phyloP scores from a whole-genome alignment of 2,329 filamentous ascomycete species.

The Hymenoscyphus linearis region DNA sequence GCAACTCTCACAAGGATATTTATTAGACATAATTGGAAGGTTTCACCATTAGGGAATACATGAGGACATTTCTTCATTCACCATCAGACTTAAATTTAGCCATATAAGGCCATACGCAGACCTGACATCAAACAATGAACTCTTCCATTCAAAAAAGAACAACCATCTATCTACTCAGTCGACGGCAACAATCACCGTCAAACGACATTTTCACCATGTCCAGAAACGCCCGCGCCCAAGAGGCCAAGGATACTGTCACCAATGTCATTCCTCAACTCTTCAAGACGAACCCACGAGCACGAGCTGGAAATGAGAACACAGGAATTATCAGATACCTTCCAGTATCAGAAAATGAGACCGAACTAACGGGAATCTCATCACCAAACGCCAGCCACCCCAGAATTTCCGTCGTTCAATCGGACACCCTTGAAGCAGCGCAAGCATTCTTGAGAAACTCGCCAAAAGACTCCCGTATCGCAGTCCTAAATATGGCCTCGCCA shows the following conservation, averaged over 20 bases:
- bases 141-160: neutral
- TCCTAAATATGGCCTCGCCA: slow-evolving; percentile 63
- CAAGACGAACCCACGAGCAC: slow-evolving; percentile 13
- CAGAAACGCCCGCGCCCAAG: slow-evolving; percentile 18
- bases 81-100: no score
- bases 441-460: slow-evolving; percentile 29
- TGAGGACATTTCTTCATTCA: no score
- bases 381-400: neutral
- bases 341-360: neutral
- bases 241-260: slow-evolving; percentile 24
- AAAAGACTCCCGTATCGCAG: slow-evolving; percentile 41
- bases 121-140: neutral
- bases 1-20: no score
- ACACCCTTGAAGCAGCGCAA: slow-evolving; percentile 53
- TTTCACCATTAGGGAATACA: no score
- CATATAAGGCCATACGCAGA: no score
- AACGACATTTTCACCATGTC: slow-evolving; percentile 5
- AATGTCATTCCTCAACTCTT: slow-evolving; percentile 20
- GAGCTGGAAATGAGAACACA: slow-evolving; percentile 12
- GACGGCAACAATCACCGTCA: neutral
- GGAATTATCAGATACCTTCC: slow-evolving; percentile 18
- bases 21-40: no score
- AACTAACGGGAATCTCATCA: neutral
- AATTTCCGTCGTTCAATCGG: slow-evolving; percentile 45
- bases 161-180: neutral